Percentiles rank a stretch among this genome's conserved stretches.
These are phyloP conservation scores for Boletus sp. DNA, from an alignment of 1,284 basidiomycete genomes.

Conservation along the genomic window DNA sequence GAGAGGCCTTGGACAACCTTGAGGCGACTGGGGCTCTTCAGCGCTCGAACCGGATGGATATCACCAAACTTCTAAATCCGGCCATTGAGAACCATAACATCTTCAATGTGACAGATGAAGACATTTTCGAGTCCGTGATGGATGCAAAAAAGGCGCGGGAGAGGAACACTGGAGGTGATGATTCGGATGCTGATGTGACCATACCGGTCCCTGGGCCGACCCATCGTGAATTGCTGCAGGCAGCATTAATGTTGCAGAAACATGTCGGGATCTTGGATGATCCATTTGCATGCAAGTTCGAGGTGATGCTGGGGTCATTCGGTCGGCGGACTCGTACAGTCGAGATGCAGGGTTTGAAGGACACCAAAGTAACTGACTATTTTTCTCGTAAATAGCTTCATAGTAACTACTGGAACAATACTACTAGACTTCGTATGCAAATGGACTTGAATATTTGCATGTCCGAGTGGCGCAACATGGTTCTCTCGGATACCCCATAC, in stretches of 20 bases:
- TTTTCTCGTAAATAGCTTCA: background rate
- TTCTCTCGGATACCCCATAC: background rate
- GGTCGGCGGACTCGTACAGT: background rate
- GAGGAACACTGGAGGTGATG: background rate
- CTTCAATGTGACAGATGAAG: background rate
- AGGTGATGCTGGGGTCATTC: background rate
- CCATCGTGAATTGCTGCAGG: background rate
- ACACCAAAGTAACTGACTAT: background rate
- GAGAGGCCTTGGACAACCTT: background rate
- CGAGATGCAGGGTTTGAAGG: background rate
- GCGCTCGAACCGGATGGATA: background rate
- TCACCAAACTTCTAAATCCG: slow-evolving; percentile 3
- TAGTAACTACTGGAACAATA: too few species aligned
- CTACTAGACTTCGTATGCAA: too few species aligned
- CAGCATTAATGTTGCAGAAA: background rate
- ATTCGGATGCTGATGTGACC: background rate
- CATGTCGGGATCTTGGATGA: background rate
- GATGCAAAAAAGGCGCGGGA: background rate
- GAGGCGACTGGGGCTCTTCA: slow-evolving; percentile 3
- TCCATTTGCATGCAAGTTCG: background rate
- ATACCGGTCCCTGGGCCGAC: too few species aligned
- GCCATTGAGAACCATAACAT: background rate
- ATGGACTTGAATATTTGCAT: too few species aligned
- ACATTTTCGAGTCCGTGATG: background rate
- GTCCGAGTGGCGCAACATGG: too few species aligned